phyloP scores from a whole-genome alignment of 495 filamentous ascomycete genomes.

The Penicillium argentinense region DNA sequence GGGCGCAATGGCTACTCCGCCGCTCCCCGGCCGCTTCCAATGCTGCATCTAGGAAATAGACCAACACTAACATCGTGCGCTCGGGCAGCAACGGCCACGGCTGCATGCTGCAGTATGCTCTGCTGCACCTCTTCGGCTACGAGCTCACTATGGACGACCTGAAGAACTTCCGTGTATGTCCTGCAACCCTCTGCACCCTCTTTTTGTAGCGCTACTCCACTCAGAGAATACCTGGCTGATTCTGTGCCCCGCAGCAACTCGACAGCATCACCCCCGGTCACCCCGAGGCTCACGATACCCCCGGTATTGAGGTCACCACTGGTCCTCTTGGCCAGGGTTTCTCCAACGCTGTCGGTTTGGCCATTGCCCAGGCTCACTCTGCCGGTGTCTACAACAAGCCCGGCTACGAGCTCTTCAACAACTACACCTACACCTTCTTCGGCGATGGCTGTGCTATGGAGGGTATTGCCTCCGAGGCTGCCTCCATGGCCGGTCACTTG shows the following conservation, averaged over 20 bases:
- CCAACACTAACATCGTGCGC: constrained; percentile 4
- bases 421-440: constrained; percentile 96
- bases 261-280: constrained; percentile 97
- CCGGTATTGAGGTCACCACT: constrained; percentile 96
- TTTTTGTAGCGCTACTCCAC: not conserved
- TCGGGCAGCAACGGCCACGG: constrained; percentile 86
- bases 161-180: constrained; percentile 89
- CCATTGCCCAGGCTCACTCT: constrained; percentile 90
- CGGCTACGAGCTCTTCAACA: constrained; percentile 86
- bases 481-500: constrained; percentile 89
- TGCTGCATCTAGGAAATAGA: not conserved
- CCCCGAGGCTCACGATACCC: constrained; percentile 94
- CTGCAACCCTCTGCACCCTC: not conserved
- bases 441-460: constrained; percentile 99
- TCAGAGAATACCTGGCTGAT: not conserved
- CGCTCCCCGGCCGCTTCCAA: not conserved
- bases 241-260: constrained; percentile 54
- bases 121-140: constrained; percentile 97
- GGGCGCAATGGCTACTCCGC: not conserved
- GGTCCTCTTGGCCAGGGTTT: constrained; percentile 96
- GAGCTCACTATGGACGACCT: constrained; percentile 81
- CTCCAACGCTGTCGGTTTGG: constrained; percentile 92
- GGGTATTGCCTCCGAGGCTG: constrained; percentile 92
- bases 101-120: constrained; percentile 98
- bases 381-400: constrained; percentile 96